phyloP scores from a whole-genome alignment of 306 rosid genomes.

The Morella rubra region DNA sequence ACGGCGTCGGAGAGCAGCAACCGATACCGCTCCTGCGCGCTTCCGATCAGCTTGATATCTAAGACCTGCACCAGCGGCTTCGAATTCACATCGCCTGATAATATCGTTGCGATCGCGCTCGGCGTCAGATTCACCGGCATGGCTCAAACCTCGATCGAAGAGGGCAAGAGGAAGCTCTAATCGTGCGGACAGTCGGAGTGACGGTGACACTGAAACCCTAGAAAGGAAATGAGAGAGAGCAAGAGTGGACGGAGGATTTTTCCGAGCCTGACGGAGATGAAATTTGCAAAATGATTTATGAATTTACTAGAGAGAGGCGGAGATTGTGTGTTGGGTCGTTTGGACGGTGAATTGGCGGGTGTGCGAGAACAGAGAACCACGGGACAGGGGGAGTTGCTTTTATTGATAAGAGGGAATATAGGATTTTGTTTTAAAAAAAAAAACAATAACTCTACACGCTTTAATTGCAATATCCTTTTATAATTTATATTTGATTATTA shows the following conservation, averaged over 20 bases:
- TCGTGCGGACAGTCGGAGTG: not conserved
- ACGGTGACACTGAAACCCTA: slow-evolving; percentile 20
- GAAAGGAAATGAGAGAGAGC: not conserved
- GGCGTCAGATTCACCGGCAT: slow-evolving; percentile 88
- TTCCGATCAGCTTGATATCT: slow-evolving; percentile 52
- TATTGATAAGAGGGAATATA: too few species aligned
- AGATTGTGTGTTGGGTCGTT: not conserved
- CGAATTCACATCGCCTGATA: slow-evolving; percentile 66
- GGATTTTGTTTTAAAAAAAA: too few species aligned
- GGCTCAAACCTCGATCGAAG: not conserved
- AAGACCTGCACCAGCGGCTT: slow-evolving; percentile 84
- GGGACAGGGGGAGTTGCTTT: too few species aligned
- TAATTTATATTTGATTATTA: too few species aligned
- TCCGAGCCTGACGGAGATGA: too few species aligned
- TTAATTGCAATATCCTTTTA: too few species aligned
- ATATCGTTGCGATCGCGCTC: slow-evolving; percentile 65
- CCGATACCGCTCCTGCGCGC: slow-evolving; percentile 71
- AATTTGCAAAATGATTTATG: not conserved
- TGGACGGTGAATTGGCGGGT: not conserved
- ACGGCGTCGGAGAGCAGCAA: slow-evolving; percentile 71
- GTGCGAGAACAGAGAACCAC: not conserved
- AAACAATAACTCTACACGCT: too few species aligned
- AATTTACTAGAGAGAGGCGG: not conserved
- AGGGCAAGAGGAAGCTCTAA: slow-evolving; percentile 3
- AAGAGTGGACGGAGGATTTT: not conserved